A percentile compares a stretch with the other conserved stretches of the same genome.
phyloP scores from a whole-genome alignment of 2,329 filamentous ascomycete species.

The Penicillium polonicum region DNA sequence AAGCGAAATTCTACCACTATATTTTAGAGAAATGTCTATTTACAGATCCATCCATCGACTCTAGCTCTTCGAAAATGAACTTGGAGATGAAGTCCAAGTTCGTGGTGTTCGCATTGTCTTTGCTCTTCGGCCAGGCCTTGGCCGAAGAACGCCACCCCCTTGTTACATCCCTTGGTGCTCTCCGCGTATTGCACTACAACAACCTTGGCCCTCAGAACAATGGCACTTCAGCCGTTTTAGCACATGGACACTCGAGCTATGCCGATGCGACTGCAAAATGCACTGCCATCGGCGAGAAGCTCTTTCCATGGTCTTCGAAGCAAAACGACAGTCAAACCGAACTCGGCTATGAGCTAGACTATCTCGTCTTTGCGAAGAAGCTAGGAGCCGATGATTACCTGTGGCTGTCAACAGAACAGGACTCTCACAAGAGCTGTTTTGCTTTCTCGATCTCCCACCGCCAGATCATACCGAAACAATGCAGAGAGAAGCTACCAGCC shows the following conservation, averaged over 20 bases:
- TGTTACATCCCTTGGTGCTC: conserved; percentile 18
- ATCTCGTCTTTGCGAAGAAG: conserved; percentile 20
- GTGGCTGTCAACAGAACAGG: conserved; percentile 16
- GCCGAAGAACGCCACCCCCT: background rate
- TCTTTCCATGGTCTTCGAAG: conserved; percentile 15
- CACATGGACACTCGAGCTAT: conserved; percentile 13
- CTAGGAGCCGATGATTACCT: conserved; percentile 12
- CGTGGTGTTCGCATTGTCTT: background rate
- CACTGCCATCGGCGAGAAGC: conserved; percentile 24
- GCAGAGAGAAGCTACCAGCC: conserved; percentile 17
- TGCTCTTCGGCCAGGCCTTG: background rate
- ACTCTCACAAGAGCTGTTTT: conserved; percentile 7
- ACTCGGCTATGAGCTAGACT: conserved; percentile 17
- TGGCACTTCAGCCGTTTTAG: conserved; percentile 25
- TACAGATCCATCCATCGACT: background rate
- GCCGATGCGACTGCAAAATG: conserved; percentile 18
- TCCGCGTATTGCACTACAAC: conserved; percentile 28
- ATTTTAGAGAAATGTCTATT: background rate
- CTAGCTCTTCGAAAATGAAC: background rate
- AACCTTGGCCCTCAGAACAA: conserved; percentile 26
- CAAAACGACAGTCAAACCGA: conserved; percentile 12
- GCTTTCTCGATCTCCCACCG: conserved; percentile 20
- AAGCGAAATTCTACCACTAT: background rate
- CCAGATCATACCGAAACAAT: conserved; percentile 9
- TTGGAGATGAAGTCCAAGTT: background rate